Evolutionary conservation across 768 basidiomycete genomes (phyloP), one percentile per base, ranked within the genome.

Genomic region (Termitomyces sp.): DNA sequence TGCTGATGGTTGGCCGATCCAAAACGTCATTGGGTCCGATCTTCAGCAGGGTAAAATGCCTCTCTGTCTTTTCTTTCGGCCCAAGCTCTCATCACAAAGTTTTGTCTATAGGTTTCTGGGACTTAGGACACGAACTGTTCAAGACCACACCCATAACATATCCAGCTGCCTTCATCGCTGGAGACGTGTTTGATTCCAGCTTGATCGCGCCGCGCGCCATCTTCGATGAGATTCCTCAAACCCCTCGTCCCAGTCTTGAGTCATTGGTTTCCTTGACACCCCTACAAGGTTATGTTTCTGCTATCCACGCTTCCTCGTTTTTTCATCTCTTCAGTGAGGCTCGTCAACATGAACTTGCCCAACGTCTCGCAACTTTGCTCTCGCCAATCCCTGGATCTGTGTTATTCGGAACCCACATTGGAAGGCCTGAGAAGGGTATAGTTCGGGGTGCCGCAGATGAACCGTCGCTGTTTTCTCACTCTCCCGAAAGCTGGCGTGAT

Each of bases 41-140:
- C 62, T 77, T 14, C 66, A 61, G 8, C 66, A 63, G 69, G 71
- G 74, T 74, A 29, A 12, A 46, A 25, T 9, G n/a, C 57, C 36
- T 38, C 12, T 11, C 15, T 14, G 12, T 51, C 48, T 8, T 52
- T 56, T 42, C 3, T 50, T 25, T 17, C 25, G 11, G 6, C n/a
- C 4, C 48, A 12, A 10, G 8, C 25, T 58, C 34, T 59, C 14
- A 51, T 45, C 15, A 4, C 17, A 2, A 34, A 50, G 5, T 50
- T n/a, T 45, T 12, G 46, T 38, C 17, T 15, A 14, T 12, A 85
- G 84, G 76, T 38, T 80, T 82, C 62, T 86, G 84, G 84, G 74
- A 81, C 7, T 71, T 82, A 1, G 85, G 85, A 2, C 83, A 86
- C 60, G 70, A 77, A 45, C 71, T 87, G 15, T 87, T 83, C 70